phyloP scores from a whole-genome alignment of 371 early-diverging fungal species.

The Saksenaea vasiformis region DNA sequence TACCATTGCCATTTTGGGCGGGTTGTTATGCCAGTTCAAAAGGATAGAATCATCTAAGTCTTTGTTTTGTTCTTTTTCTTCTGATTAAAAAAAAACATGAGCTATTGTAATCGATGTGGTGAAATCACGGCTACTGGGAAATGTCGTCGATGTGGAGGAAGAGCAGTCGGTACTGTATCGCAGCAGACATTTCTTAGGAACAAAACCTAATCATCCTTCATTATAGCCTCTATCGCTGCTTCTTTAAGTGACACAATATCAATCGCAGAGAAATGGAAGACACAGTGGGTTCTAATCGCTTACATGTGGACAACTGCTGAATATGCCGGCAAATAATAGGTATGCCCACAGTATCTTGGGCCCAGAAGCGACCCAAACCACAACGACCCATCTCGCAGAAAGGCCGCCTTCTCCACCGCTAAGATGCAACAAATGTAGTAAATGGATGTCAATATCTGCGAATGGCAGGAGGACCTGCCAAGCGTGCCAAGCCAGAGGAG shows the following conservation, averaged over 20 bases:
- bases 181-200: neutral
- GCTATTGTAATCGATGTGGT: conserved; percentile 65
- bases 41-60: neutral
- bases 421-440: conserved; percentile 22
- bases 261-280: conserved; percentile 44
- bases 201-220: neutral
- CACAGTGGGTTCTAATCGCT: conserved; percentile 30
- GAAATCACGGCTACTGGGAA: conserved; percentile 54
- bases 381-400: conserved; percentile 8
- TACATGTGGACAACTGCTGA: neutral
- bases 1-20: conserved; percentile 6
- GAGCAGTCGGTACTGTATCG: conserved; percentile 48
- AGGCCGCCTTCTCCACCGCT: conserved; percentile 23
- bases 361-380: conserved; percentile 14
- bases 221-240: conserved; percentile 52
- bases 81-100: conserved; percentile 35
- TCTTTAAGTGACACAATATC: conserved; percentile 36
- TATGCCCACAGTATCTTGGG: conserved; percentile 47
- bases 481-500: conserved; percentile 17
- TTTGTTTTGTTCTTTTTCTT: conserved; percentile 12
- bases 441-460: neutral
- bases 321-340: conserved; percentile 10
- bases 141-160: conserved; percentile 62
- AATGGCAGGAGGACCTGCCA: neutral
- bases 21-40: conserved; percentile 6